Evolutionary conservation across 371 early-diverging fungal species (phyloP), one percentile per base, ranked within the genome.

Genomic region (Zychaea mexicana): DNA sequence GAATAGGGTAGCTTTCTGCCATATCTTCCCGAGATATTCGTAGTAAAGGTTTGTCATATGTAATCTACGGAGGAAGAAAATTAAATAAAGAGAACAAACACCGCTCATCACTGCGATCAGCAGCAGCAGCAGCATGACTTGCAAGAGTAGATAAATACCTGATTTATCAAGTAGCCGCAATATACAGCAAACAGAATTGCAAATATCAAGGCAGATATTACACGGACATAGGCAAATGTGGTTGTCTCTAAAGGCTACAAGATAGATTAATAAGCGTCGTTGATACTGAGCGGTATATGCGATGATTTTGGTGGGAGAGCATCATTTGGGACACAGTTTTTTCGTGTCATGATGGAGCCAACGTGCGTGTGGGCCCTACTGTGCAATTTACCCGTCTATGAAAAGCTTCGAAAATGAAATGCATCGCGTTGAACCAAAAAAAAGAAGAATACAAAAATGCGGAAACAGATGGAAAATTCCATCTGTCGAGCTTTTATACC

Each of bases 331-430:
- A 19, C 53, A 26, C 53, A 22, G 42, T 8, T 4, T 15, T 24
- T 1, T 31, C 22, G 22, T 42, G 22, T 21, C 13, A 7, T 28
- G 28, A 30, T 15, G 31, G n/a, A n/a, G n/a, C n/a, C n/a, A n/a
- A n/a, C n/a, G n/a, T n/a, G n/a, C n/a, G n/a, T n/a, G n/a, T n/a
- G n/a, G n/a, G n/a, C n/a, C n/a, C n/a, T 7, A 42, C 13, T 42
- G 42, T 15, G 24, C 19, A 58, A 4, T 39, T 67, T 71, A 78
- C 78, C 59, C 71, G 60, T 66, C 73, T 54, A 52, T 78, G 70
- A 30, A 66, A 78, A 24, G 78, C 75, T 71, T 78, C 78, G n/a
- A 61, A 57, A 42, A 78, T 60, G 52, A 78, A 78, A 75, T 78
- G 72, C 78, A 78, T 76, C n/a, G n/a, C n/a, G 15, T 42, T 15